These are phyloP conservation scores for Xylaria sp. DNA, from an alignment of 2,329 filamentous ascomycete genomes.

Conservation along the genomic window DNA sequence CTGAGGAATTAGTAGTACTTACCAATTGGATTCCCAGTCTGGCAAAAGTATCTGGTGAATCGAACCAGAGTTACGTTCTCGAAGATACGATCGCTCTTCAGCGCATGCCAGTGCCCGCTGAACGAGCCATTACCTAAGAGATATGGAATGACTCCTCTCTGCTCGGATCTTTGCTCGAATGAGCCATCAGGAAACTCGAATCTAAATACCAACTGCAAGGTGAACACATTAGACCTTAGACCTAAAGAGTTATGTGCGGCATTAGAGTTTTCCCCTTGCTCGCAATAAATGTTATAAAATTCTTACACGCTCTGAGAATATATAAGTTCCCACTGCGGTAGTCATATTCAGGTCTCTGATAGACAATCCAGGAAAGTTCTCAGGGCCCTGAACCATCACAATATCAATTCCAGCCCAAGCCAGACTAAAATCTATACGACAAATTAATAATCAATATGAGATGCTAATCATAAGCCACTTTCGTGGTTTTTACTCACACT, in stretches of 20 bases:
- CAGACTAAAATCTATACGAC: conserved; percentile 21
- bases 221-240: conserved; percentile 5
- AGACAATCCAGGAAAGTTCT: conserved; percentile 28
- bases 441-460: not conserved
- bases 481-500: conserved; percentile 29
- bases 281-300: not conserved
- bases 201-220: conserved; percentile 22
- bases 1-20: not conserved
- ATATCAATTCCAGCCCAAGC: conserved; percentile 18
- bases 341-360: conserved; percentile 16
- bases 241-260: too few species aligned
- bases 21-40: conserved; percentile 35
- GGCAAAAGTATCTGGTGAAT: conserved; percentile 30
- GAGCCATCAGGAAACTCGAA: conserved; percentile 31
- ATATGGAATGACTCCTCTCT: conserved; percentile 27
- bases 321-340: conserved; percentile 23
- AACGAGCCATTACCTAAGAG: conserved; percentile 32
- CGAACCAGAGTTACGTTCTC: conserved; percentile 31
- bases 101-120: conserved; percentile 27
- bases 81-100: conserved; percentile 32
- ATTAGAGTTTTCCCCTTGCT: not conserved
- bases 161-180: conserved; percentile 35
- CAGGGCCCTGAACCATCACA: conserved; percentile 16
- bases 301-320: conserved; percentile 27
- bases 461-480: not conserved